Evolutionary conservation across 495 filamentous ascomycete species (phyloP).

Genomic region (Neurospora sp.): DNA sequence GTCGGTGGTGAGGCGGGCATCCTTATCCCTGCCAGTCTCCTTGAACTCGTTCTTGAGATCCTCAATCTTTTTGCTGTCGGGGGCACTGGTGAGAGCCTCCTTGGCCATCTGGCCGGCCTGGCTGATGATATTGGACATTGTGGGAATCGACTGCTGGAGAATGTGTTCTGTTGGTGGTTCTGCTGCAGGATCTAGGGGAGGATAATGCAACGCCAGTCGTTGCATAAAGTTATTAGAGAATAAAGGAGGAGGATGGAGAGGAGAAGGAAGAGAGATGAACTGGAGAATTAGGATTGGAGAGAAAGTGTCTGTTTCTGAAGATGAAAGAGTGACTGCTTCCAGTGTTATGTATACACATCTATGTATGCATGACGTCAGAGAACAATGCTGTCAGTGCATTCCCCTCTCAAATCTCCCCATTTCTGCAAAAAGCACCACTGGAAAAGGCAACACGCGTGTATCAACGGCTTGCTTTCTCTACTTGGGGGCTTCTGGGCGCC

Average conservation of each 20-base stretch:
- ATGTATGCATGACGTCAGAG: background rate
- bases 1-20: slow-evolving; percentile 56
- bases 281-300: background rate
- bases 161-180: background rate
- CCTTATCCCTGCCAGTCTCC: slow-evolving; percentile 15
- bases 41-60: slow-evolving; percentile 30
- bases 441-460: too few relatives aligned
- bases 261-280: background rate
- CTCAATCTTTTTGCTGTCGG: slow-evolving; percentile 25
- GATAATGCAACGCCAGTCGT: background rate
- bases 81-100: slow-evolving; percentile 21
- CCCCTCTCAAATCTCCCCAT: background rate
- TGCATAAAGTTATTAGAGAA: background rate
- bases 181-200: background rate
- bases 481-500: too few relatives aligned
- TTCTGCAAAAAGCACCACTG: too few relatives aligned
- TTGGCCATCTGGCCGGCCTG: slow-evolving; percentile 17
- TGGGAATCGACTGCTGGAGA: background rate
- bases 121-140: slow-evolving; percentile 11
- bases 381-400: background rate
- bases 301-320: background rate
- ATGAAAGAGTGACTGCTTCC: background rate
- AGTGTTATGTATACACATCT: background rate
- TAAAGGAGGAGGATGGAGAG: background rate
- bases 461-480: too few relatives aligned